phyloP scores from a whole-genome alignment of 495 filamentous ascomycete species.

The Tuber melanosporum region DNA sequence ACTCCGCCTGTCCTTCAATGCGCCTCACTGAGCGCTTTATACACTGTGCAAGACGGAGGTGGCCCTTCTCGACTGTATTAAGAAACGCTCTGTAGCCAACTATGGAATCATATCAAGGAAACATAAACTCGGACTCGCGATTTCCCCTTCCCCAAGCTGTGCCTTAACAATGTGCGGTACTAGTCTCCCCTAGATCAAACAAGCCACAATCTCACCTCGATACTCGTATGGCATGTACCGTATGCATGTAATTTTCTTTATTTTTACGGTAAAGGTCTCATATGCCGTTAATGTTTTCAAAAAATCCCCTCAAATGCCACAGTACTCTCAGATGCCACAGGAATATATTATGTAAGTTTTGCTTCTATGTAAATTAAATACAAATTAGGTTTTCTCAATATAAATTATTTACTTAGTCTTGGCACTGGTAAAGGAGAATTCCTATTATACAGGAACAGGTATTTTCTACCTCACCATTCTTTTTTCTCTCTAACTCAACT shows the following conservation, averaged over 20 bases:
- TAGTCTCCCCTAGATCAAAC: conserved; percentile 7
- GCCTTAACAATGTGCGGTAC: neutral
- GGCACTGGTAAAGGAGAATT: too few species aligned
- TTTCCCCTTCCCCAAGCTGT: neutral
- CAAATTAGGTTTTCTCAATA: too few species aligned
- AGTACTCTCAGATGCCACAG: too few species aligned
- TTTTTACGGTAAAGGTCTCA: too few species aligned
- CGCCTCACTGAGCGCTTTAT: neutral
- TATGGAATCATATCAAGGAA: neutral
- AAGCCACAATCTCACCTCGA: conserved; percentile 21
- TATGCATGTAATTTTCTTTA: neutral
- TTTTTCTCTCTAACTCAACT: too few species aligned
- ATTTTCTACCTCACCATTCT: too few species aligned
- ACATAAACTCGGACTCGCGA: neutral
- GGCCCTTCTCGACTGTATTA: neutral
- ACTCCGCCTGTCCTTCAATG: neutral
- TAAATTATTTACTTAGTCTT: too few species aligned
- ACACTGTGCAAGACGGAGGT: neutral
- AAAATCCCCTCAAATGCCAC: too few species aligned
- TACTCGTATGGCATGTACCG: neutral
- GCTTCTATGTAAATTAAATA: too few species aligned
- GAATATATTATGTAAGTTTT: too few species aligned
- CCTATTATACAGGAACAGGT: too few species aligned
- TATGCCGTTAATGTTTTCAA: too few species aligned
- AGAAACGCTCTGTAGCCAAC: neutral